phyloP scores from a whole-genome alignment of 1,139 yeast species.

The Yamadazyma sp. region DNA sequence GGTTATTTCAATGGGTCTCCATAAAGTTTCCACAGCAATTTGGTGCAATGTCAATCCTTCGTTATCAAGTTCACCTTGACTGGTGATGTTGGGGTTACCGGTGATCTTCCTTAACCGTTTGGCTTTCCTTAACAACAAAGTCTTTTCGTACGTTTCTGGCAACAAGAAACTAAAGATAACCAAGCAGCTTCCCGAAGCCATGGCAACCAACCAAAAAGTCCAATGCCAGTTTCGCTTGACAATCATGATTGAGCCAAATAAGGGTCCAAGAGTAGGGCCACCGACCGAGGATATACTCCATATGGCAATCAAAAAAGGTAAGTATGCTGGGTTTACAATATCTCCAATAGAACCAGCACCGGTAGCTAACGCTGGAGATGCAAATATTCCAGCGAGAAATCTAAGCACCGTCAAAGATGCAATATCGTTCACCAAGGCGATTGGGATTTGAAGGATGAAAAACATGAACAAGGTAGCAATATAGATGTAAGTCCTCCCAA shows the following conservation, averaged over 20 bases:
- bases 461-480: constrained; percentile 30
- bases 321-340: constrained; percentile 22
- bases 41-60: constrained; percentile 25
- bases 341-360: constrained; percentile 40
- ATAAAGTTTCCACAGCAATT: constrained; percentile 22
- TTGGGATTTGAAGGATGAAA: constrained; percentile 34
- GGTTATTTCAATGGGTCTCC: constrained; percentile 33
- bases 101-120: constrained; percentile 44
- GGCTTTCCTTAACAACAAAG: constrained; percentile 49
- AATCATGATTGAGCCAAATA: constrained; percentile 28
- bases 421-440: constrained; percentile 29
- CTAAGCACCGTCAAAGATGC: constrained; percentile 33
- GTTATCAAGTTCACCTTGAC: constrained; percentile 43
- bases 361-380: constrained; percentile 36
- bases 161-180: constrained; percentile 33
- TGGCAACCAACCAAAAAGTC: constrained; percentile 44
- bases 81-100: constrained; percentile 38
- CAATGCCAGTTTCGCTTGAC: constrained; percentile 40
- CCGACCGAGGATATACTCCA: constrained; percentile 32
- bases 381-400: constrained; percentile 35
- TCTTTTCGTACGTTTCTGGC: constrained; percentile 53
- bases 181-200: constrained; percentile 35
- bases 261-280: constrained; percentile 36
- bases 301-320: constrained; percentile 27
- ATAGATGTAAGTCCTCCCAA: constrained; percentile 53